Evolutionary conservation across 2,329 filamentous ascomycete species (phyloP).

Genomic region (Fusarium mundagurra): DNA sequence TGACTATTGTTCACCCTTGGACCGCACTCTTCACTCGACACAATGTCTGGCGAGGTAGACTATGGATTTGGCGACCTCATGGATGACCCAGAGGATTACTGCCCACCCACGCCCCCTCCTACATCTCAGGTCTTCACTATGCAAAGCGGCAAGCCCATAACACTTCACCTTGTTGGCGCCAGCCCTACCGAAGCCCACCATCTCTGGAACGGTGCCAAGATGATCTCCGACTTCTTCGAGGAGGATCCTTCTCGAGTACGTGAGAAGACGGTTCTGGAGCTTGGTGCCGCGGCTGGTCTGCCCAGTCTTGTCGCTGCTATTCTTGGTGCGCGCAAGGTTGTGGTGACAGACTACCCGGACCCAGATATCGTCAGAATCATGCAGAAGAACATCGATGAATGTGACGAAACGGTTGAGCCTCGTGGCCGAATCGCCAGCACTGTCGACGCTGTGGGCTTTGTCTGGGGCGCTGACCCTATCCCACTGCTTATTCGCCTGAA

Average conservation of each 20-base stretch:
- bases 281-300: constrained; percentile 88
- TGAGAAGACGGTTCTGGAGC: constrained; percentile 80
- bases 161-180: constrained; percentile 83
- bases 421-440: constrained; percentile 45
- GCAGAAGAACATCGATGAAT: constrained; percentile 75
- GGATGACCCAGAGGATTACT: constrained; percentile 83
- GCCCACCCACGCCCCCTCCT: constrained; percentile 78
- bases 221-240: constrained; percentile 83
- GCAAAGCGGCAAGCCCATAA: constrained; percentile 70
- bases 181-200: constrained; percentile 91
- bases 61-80: constrained; percentile 68
- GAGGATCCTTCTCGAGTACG: constrained; percentile 70
- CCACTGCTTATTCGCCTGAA: constrained; percentile 68
- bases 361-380: constrained; percentile 83
- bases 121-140: constrained; percentile 78
- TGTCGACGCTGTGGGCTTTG: constrained; percentile 75
- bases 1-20: neutral
- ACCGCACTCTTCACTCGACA: neutral
- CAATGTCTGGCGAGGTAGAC: constrained; percentile 50
- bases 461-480: constrained; percentile 78
- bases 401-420: constrained; percentile 51
- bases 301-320: constrained; percentile 82
- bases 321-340: constrained; percentile 74
- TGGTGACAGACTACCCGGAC: constrained; percentile 92
- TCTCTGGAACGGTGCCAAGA: constrained; percentile 89